phyloP scores from a whole-genome alignment of 192 early-diverging fungal genomes.

The Coemansia sp. region DNA sequence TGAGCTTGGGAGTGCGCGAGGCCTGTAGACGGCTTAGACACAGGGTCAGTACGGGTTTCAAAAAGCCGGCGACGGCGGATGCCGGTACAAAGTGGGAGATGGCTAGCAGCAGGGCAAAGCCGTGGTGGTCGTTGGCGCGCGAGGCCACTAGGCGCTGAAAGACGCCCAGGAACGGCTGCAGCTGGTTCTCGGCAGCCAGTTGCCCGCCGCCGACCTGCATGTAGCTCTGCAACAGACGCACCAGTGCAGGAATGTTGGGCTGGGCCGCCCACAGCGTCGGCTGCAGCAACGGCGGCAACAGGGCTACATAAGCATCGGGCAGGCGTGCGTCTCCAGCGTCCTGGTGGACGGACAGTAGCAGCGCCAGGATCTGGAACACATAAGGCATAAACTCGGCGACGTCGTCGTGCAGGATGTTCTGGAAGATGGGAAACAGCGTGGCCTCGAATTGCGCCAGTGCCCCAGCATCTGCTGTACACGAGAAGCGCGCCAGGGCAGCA shows the following conservation, averaged over 20 bases:
- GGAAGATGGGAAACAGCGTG: slow-evolving; percentile 86
- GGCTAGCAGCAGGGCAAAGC: slow-evolving; percentile 75
- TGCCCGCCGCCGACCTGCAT: slow-evolving; percentile 68
- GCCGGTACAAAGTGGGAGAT: slow-evolving; percentile 77
- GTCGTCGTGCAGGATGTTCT: slow-evolving; percentile 79
- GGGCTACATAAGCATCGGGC: slow-evolving; percentile 66
- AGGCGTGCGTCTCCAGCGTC: slow-evolving; percentile 51
- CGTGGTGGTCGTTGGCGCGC: slow-evolving; percentile 81
- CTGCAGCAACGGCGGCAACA: slow-evolving; percentile 77
- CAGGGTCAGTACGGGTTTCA: slow-evolving; percentile 63
- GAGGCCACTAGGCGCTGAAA: slow-evolving; percentile 90
- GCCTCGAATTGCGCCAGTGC: slow-evolving; percentile 81
- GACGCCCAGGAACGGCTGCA: slow-evolving; percentile 87
- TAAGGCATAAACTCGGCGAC: slow-evolving; percentile 94
- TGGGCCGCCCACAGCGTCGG: slow-evolving; percentile 86
- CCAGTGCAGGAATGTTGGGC: slow-evolving; percentile 93
- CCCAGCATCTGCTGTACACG: slow-evolving; percentile 67
- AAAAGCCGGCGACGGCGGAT: slow-evolving; percentile 56
- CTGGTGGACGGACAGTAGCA: slow-evolving; percentile 77
- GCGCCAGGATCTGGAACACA: slow-evolving; percentile 93
- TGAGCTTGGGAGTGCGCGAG: slow-evolving; percentile 39
- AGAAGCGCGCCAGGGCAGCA: slow-evolving; percentile 80
- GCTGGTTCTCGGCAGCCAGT: slow-evolving; percentile 67
- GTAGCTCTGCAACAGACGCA: slow-evolving; percentile 84
- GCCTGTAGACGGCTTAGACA: slow-evolving; percentile 57